A percentile compares a stretch with the other conserved stretches of the same genome.
phyloP scores from a whole-genome alignment of 1,139 yeast genomes.

The Pichia sp. region DNA sequence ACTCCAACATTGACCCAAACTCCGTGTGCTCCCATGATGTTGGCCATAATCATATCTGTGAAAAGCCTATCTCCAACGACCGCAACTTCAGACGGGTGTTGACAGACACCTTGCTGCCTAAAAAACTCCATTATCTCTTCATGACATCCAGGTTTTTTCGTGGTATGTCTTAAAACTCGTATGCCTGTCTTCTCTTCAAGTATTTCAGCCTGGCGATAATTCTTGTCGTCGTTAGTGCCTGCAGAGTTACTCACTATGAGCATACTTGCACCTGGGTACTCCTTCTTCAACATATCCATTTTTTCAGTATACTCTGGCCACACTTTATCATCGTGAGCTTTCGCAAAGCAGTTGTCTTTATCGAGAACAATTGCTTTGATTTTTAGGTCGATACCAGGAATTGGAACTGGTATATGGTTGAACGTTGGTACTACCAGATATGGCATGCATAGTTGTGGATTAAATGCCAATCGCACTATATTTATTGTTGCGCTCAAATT shows the following conservation, averaged over 20 bases:
- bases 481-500: slow-evolving; percentile 75
- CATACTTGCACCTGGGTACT: slow-evolving; percentile 62
- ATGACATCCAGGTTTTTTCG: slow-evolving; percentile 88
- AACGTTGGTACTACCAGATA: slow-evolving; percentile 60
- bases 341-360: slow-evolving; percentile 93
- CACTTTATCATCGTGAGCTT: slow-evolving; percentile 72
- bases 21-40: slow-evolving; percentile 83
- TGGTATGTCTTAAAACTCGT: slow-evolving; percentile 68
- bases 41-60: slow-evolving; percentile 92
- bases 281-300: slow-evolving; percentile 52
- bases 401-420: slow-evolving; percentile 50
- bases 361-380: slow-evolving; percentile 84
- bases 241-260: slow-evolving; percentile 91
- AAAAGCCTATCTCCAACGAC: slow-evolving; percentile 86
- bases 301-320: slow-evolving; percentile 67
- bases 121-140: slow-evolving; percentile 64
- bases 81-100: slow-evolving; percentile 61
- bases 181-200: slow-evolving; percentile 71
- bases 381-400: slow-evolving; percentile 30
- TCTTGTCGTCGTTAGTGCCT: slow-evolving; percentile 72
- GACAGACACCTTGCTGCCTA: slow-evolving; percentile 40
- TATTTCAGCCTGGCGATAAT: slow-evolving; percentile 55
- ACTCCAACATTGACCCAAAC: slow-evolving; percentile 85
- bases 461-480: slow-evolving; percentile 52
- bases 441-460: slow-evolving; percentile 70